Base-by-base conservation (phyloP, 331 rosid genomes). In the Erythrophleum ivorense region DNA sequence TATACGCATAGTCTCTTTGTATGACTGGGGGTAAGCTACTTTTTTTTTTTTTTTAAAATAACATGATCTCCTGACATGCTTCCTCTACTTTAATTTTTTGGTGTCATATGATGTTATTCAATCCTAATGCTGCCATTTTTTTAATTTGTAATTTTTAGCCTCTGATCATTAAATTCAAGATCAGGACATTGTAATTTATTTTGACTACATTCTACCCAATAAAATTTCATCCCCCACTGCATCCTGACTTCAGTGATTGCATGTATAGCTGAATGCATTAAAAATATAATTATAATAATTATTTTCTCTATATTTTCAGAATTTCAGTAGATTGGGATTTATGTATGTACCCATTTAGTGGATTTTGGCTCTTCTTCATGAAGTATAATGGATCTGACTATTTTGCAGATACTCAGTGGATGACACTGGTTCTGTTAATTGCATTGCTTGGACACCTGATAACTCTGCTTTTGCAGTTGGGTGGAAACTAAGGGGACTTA, bases 401-500 rank as follows among this genome's bases (percentile, higher is more conserved):
- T 82, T 52, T 80, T 89, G 87, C 97, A 93, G 99, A 88, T 91
- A 93, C 77, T 91, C 99, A 67, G 80, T 88, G 91, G 99, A 95
- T 69, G 99, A 95, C 77, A 93, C 98, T 72, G 99, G 99, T 52
- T 83, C 92, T 81, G 99, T 95, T 73, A 87, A 92, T 85, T 93
- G 93, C 88, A 91, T 95, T 88, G 88, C 91, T 14, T 93, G 99
- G 99, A 95, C 99, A 48, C 98, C 99, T 59, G 99, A 95, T 88
- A 90, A 95, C 85, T 89, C 99, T 73, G 96, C 97, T 83, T 95
- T 95, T 91, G 98, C 94, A 41, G 98, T 95, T 78, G 99, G 99
- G 78, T 95, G 99, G 98, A 95, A 90, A 81, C 88, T 88, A 73
- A 91, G 99, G 87, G 98, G 99, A 66, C 97, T 95, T 78, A 84